phyloP scores from a whole-genome alignment of 345 rosid genomes.

The Pistacia integerrima region DNA sequence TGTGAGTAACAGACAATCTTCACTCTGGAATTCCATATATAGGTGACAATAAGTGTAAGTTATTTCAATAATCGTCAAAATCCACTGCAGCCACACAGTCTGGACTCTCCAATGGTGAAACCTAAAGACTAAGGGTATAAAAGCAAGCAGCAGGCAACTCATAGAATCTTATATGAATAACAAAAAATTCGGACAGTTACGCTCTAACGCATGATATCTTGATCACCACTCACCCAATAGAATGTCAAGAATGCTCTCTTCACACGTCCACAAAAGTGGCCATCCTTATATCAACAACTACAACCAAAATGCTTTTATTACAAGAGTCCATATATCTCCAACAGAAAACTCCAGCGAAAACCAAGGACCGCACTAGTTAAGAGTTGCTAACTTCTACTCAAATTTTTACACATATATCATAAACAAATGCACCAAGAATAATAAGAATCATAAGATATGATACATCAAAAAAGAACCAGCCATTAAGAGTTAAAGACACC shows the following conservation, averaged over 20 bases:
- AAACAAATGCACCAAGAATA: conserved; percentile 3
- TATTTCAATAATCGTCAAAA: conserved; percentile 5
- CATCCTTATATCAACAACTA: neutral
- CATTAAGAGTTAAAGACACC: conserved; percentile 2
- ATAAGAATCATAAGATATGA: neutral
- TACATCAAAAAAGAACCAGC: neutral
- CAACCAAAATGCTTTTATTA: conserved; percentile 1
- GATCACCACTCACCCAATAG: neutral
- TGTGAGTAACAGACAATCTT: neutral
- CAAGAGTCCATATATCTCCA: neutral
- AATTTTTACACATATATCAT: neutral
- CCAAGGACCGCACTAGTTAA: neutral
- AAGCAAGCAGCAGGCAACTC: neutral
- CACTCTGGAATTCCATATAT: neutral
- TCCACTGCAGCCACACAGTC: conserved; percentile 6
- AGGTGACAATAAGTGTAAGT: neutral
- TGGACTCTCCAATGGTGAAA: neutral
- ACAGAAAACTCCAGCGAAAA: conserved; percentile 4
- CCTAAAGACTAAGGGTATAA: neutral
- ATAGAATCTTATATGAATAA: conserved; percentile 3
- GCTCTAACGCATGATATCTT: neutral
- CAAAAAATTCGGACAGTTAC: neutral
- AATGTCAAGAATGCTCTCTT: neutral
- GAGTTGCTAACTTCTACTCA: conserved; percentile 7
- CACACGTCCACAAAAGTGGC: neutral